These are phyloP conservation scores for Cucurbita pepo DNA, from an alignment of 306 rosid species.

Conservation along the genomic window DNA sequence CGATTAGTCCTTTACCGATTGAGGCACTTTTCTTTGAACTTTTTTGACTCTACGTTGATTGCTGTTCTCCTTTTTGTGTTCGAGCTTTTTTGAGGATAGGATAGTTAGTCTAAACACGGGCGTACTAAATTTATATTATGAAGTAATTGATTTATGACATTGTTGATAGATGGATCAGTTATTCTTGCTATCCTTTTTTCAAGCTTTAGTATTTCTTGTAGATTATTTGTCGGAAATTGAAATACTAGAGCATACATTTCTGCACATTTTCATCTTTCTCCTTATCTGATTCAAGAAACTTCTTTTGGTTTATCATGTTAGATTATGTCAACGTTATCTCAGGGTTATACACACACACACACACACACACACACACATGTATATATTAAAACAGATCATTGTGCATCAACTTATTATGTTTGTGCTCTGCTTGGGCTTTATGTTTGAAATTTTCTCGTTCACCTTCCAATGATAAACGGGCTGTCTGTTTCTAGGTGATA, in stretches of 20 bases:
- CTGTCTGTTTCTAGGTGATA: not conserved
- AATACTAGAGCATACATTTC: not conserved
- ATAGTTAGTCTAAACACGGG: not conserved
- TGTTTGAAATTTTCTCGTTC: not conserved
- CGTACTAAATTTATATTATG: not conserved
- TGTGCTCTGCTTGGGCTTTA: not conserved
- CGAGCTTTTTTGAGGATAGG: not conserved
- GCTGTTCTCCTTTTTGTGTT: not conserved
- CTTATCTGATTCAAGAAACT: not conserved
- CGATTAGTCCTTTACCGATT: not conserved
- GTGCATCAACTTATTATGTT: not conserved
- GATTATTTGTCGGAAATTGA: not conserved
- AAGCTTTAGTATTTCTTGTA: not conserved
- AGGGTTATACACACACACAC: not conserved
- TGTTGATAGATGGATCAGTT: not conserved
- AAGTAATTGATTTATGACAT: not conserved
- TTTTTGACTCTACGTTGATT: not conserved
- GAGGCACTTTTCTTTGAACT: not conserved
- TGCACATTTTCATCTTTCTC: not conserved
- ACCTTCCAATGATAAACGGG: not conserved
- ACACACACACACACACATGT: no score
- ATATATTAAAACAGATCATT: not conserved
- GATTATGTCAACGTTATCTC: not conserved
- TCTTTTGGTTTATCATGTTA: not conserved
- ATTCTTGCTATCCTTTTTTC: not conserved